phyloP scores from a whole-genome alignment of 768 basidiomycete genomes.

The Trametes cinnabarina region DNA sequence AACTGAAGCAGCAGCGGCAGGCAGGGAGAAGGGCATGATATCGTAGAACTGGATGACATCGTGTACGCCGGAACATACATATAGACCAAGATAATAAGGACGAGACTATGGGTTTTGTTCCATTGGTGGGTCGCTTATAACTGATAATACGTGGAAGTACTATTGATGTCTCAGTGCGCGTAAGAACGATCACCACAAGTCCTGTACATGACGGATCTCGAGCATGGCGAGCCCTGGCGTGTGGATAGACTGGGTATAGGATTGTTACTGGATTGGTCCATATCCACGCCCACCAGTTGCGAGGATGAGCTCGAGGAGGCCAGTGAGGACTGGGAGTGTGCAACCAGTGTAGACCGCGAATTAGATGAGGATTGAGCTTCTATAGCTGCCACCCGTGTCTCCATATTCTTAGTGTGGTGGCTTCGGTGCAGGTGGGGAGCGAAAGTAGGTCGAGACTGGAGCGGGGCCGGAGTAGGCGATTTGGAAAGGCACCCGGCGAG shows the following conservation, averaged over 20 bases:
- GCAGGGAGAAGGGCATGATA: too few relatives aligned
- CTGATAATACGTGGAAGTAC: too few relatives aligned
- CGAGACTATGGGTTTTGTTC: too few relatives aligned
- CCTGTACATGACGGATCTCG: too few relatives aligned
- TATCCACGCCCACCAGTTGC: background rate
- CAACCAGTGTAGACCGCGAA: constrained; percentile 8
- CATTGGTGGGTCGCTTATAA: too few relatives aligned
- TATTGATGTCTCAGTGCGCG: too few relatives aligned
- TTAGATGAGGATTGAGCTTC: background rate
- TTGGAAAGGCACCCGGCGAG: constrained; percentile 82
- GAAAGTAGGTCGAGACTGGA: constrained; percentile 72
- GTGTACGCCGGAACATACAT: too few relatives aligned
- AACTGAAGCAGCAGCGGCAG: too few relatives aligned
- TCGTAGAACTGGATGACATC: too few relatives aligned
- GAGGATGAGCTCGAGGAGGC: background rate
- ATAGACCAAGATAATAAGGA: too few relatives aligned
- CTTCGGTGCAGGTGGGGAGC: constrained; percentile 41
- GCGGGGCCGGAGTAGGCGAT: constrained; percentile 70
- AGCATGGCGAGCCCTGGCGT: constrained; percentile 34
- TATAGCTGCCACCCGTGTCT: constrained; percentile 4
- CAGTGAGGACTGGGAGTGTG: constrained; percentile 3
- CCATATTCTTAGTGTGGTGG: background rate
- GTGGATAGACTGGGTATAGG: constrained; percentile 12
- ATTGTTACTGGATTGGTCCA: background rate
- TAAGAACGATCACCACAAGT: too few relatives aligned